Evolutionary conservation across 2,329 filamentous ascomycete genomes (phyloP).

Genomic region (Periglandula ipomoeae): DNA sequence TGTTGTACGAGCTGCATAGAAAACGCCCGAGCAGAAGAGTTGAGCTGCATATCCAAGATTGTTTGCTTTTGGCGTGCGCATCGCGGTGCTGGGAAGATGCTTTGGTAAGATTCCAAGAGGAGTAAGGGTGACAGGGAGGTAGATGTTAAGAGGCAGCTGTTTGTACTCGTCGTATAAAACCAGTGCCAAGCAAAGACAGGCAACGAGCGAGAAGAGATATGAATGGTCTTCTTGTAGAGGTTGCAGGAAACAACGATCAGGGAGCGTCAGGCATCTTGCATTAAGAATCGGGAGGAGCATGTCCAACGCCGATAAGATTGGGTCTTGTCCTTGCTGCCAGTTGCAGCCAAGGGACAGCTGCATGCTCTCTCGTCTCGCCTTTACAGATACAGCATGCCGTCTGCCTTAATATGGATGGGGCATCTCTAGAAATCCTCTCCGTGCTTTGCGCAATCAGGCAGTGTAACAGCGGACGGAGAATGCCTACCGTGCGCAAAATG

Average conservation of each 20-base stretch:
- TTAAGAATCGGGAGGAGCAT: background rate
- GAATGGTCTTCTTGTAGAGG: too few species aligned
- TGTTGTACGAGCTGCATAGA: background rate
- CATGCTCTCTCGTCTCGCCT: background rate
- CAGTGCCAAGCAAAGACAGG: too few species aligned
- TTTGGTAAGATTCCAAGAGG: background rate
- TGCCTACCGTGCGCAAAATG: background rate
- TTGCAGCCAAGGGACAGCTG: background rate
- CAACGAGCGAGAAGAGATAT: too few species aligned
- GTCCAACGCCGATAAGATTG: background rate
- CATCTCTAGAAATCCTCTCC: background rate
- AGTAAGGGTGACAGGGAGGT: too few species aligned
- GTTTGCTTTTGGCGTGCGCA: background rate
- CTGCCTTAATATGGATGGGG: background rate
- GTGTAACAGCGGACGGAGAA: conserved; percentile 5
- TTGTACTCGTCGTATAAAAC: too few species aligned
- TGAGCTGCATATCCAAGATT: background rate
- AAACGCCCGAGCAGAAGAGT: background rate
- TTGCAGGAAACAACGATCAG: too few species aligned
- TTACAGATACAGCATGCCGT: background rate
- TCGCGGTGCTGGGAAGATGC: background rate
- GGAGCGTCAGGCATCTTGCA: too few species aligned
- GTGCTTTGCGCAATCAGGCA: background rate
- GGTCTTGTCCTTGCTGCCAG: background rate
- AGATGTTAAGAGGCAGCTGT: too few species aligned